Evolutionary conservation across 2,329 filamentous ascomycete genomes (phyloP).

Genomic region (Aspergillus sclerotialis): DNA sequence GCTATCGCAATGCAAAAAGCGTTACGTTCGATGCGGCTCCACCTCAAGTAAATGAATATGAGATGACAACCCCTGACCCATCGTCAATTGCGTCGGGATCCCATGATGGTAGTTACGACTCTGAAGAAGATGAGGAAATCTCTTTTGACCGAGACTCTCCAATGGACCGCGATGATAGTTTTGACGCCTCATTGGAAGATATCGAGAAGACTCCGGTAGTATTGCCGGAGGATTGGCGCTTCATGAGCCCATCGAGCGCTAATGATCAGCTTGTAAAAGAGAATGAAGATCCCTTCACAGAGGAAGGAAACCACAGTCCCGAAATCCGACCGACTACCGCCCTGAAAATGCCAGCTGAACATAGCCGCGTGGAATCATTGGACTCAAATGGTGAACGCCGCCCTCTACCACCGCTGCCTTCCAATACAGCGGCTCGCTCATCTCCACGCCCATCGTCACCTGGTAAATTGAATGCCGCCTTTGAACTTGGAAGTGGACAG

Average conservation of each 20-base stretch:
- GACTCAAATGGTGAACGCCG: slow-evolving; percentile 75
- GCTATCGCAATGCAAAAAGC: slow-evolving; percentile 82
- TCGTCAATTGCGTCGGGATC: slow-evolving; percentile 86
- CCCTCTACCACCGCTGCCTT: slow-evolving; percentile 80
- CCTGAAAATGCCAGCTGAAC: slow-evolving; percentile 22
- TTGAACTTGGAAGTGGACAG: slow-evolving; percentile 63
- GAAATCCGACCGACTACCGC: slow-evolving; percentile 45
- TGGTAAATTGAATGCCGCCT: slow-evolving; percentile 59
- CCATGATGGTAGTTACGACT: slow-evolving; percentile 88
- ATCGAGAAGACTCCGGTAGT: slow-evolving; percentile 97
- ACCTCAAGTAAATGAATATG: slow-evolving; percentile 94
- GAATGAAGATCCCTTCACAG: slow-evolving; percentile 62
- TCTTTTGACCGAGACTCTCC: slow-evolving; percentile 54
- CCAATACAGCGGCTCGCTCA: slow-evolving; percentile 25
- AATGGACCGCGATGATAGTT: slow-evolving; percentile 72
- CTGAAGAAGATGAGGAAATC: slow-evolving; percentile 60
- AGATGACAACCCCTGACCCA: slow-evolving; percentile 94
- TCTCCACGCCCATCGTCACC: slow-evolving; percentile 50
- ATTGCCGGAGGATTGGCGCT: slow-evolving; percentile 92
- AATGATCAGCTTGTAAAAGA: slow-evolving; percentile 47
- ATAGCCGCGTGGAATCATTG: slow-evolving; percentile 63
- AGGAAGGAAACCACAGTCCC: slow-evolving; percentile 58
- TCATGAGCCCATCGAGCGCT: slow-evolving; percentile 60
- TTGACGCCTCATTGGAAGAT: slow-evolving; percentile 90
- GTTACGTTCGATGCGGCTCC: slow-evolving; percentile 94